Base-by-base conservation (phyloP, 192 early-diverging fungal genomes). In the Coemansia sp. region DNA sequence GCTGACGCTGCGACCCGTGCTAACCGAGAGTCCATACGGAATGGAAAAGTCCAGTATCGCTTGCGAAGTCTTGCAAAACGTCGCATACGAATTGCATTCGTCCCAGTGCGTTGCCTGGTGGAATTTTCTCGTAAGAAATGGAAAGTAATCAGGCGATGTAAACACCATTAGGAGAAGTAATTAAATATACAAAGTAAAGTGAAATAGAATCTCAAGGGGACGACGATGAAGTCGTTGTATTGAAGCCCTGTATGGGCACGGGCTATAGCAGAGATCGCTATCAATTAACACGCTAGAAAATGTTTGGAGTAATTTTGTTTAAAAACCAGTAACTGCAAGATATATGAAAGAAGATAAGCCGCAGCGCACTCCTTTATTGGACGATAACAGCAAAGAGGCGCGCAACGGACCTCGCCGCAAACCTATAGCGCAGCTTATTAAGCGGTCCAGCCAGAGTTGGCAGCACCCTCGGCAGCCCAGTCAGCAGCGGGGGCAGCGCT, bases 31-130 rank as follows among this genome's bases (percentile, higher is more conserved):
- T 0, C 90, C 90, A 29, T 83, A 66, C 15, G 96, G 94, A 25
- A 88, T 86, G n/a, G 85, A 67, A 77, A 98, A 98, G 68, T 94
- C 90, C 21, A 97, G 78, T 11, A 97, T 69, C 7, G 90, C 89
- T 80, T 69, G 63, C n/a, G 79, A 76, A 55, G 90, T 85, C 7
- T 88, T 80, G 75, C 90, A 90, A 25, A 96, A 82, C 69, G 93
- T 91, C 32, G 93, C 90, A 69, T 94, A 96, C 64, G 90, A 90
- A 67, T 90, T 90, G 63, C 90, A 85, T 55, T 93, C 90, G 73
- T 91, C 90, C 92, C 92, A 96, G 29, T 84, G 79, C 7, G 88
- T 90, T 15, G 87, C 79, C 15, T 86, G 82, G 74, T 93, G 93
- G 78, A 93, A 96, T 76, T 89, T 85, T 69, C 90, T 86, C 8